phyloP scores from a whole-genome alignment of 2,329 filamentous ascomycete species.

The Trichoderma atroviride region DNA sequence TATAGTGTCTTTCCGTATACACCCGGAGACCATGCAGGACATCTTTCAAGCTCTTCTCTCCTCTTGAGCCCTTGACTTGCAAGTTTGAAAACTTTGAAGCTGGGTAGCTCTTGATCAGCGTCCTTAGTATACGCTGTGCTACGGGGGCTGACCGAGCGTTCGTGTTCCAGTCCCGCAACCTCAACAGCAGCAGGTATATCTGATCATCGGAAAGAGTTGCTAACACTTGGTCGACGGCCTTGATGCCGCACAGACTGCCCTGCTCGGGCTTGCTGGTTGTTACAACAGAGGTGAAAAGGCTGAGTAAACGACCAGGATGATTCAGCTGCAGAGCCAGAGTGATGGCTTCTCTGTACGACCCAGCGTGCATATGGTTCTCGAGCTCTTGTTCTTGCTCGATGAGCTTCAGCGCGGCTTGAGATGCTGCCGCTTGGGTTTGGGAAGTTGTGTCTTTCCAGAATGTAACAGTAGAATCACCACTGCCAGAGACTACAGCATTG shows the following conservation, averaged over 20 bases:
- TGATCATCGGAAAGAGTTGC: constrained; percentile 80
- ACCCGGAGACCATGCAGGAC: constrained; percentile 83
- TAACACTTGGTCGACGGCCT: constrained; percentile 81
- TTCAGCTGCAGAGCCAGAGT: constrained; percentile 90
- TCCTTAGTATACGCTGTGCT: constrained; percentile 81
- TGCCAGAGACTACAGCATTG: constrained; percentile 83
- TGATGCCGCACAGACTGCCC: constrained; percentile 65
- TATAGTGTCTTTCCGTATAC: constrained; percentile 93
- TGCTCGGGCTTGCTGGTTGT: constrained; percentile 62
- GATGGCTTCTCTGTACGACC: constrained; percentile 91
- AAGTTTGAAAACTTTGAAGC: constrained; percentile 74
- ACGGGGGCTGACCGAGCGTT: constrained; percentile 85
- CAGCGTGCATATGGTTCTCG: constrained; percentile 86
- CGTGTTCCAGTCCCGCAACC: constrained; percentile 95
- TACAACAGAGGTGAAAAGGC: constrained; percentile 80
- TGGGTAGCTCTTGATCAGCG: constrained; percentile 79
- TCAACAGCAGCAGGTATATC: constrained; percentile 77
- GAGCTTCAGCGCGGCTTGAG: constrained; percentile 72
- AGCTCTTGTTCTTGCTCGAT: constrained; percentile 94
- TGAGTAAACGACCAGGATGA: constrained; percentile 84
- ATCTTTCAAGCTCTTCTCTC: constrained; percentile 73
- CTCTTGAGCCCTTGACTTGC: constrained; percentile 59
- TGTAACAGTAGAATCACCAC: constrained; percentile 87
- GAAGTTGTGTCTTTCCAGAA: constrained; percentile 95
- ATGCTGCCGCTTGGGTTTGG: constrained; percentile 73